These are phyloP conservation scores for Westerdykella ornata DNA, from an alignment of 2,329 filamentous ascomycete genomes.

Conservation along the genomic window DNA sequence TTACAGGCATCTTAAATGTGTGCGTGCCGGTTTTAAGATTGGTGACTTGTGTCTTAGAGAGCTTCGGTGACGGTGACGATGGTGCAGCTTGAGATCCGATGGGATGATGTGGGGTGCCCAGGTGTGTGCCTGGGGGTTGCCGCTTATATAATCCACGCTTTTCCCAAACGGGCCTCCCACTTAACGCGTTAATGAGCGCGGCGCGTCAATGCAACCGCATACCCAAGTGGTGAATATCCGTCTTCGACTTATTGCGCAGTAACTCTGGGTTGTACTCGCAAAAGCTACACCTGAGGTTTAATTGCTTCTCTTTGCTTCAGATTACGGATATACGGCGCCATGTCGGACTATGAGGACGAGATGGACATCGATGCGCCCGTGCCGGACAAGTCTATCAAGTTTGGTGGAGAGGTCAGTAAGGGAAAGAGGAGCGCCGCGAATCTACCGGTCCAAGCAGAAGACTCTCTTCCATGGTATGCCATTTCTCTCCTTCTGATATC, in stretches of 20 bases:
- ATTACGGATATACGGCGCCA: conserved; percentile 18
- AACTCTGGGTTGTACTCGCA: too few relatives aligned
- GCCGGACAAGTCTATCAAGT: conserved; percentile 51
- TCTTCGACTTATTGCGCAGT: neutral
- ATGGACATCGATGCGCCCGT: conserved; percentile 61
- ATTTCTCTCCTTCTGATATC: neutral
- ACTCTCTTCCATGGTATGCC: conserved; percentile 80
- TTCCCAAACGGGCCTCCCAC: conserved; percentile 16
- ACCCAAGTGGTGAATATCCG: neutral
- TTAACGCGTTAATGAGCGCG: conserved; percentile 31
- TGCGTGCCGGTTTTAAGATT: conserved; percentile 11
- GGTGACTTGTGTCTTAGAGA: conserved; percentile 14
- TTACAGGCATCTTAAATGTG: conserved; percentile 43
- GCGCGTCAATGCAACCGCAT: too few relatives aligned
- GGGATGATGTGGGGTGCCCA: conserved; percentile 13
- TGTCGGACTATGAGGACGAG: conserved; percentile 55
- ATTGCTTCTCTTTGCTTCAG: neutral
- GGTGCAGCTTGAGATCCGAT: conserved; percentile 10
- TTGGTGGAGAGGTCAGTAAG: conserved; percentile 72
- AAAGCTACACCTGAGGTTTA: too few relatives aligned
- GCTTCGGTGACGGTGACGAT: conserved; percentile 25
- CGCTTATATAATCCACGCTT: conserved; percentile 8
- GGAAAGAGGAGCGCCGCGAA: conserved; percentile 91
- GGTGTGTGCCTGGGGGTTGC: conserved; percentile 30
- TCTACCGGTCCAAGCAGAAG: conserved; percentile 86